Base-by-base conservation (phyloP, 2,329 filamentous ascomycete species). In the Talaromyces sp. region DNA sequence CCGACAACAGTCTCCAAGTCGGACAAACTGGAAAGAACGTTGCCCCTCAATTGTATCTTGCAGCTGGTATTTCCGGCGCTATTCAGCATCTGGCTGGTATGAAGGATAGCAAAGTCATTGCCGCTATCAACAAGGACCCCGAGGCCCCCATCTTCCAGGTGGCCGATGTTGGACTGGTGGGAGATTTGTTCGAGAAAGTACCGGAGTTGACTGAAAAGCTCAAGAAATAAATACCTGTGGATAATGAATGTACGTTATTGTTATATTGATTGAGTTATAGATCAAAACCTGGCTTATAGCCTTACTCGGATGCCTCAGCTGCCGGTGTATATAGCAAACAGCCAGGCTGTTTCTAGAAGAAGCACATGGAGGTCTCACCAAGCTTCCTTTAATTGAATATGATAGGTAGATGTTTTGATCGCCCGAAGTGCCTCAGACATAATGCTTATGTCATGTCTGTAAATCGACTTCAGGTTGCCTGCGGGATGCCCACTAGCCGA, bases 61-160 rank as follows among this genome's bases (percentile, higher is more conserved):
- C 93, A 62, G 93, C 94, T 13, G 95, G 95, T 74, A 98, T 99
- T 72, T 97, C 92, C 9, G 95, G 95, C 62, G 95, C 95, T 24
- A 99, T 99, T 72, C 95, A 99, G 82, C 95, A 99, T 83, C 80
- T 99, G 80, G 95, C 95, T 37, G 95, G 95, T 76, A 99, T 99
- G 95, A 99, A 99, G 86, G 95, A 99, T 76, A 97, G 93, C 83
- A 99, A 99, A 83, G 95, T 99, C 66, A 99, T 99, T 81, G 95
- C 94, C 24, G 92, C 92, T 14, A 98, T 99, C 76, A 99, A 99
- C 85, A 99, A 99, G 83, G 95, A 99, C 75, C 83, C 88, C 4
- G 95, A 99, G 79, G 95, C 95, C 65, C 95, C 95, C 35, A 99
- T 99, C 72, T 99, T 99, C 85, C 95, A 99, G 81, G 88, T 99